Evolutionary conservation across 345 rosid species (phyloP).

Genomic region (Acer negundo): DNA sequence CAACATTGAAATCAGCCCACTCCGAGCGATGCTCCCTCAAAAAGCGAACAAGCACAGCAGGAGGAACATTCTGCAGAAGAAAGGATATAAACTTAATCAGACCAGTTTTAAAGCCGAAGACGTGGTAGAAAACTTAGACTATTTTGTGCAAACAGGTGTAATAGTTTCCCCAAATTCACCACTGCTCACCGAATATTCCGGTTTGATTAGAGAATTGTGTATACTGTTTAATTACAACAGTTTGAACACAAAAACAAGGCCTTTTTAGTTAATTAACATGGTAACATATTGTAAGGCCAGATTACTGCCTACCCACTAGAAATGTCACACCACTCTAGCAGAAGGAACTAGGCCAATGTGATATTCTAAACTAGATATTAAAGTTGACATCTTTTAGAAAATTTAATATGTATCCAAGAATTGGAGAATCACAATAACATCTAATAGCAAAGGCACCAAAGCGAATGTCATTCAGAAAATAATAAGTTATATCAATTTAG

Average conservation of each 20-base stretch:
- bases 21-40: slow-evolving; percentile 97
- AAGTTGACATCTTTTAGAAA: background rate
- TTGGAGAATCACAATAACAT: background rate
- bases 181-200: background rate
- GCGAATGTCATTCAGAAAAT: background rate
- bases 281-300: too few relatives aligned
- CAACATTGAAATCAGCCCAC: slow-evolving; percentile 99
- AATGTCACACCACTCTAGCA: too few relatives aligned
- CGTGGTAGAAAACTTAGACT: background rate
- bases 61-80: slow-evolving; percentile 78
- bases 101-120: background rate
- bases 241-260: background rate
- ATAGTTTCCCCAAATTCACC: background rate
- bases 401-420: background rate
- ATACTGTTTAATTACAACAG: background rate
- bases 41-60: slow-evolving; percentile 92
- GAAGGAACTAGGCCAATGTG: too few relatives aligned
- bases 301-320: too few relatives aligned
- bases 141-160: background rate
- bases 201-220: background rate
- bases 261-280: background rate
- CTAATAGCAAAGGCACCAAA: background rate
- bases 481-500: background rate
- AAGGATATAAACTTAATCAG: background rate
- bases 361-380: background rate